Base-by-base conservation (phyloP, 2,329 filamentous ascomycete genomes). In the Fusarium nelsonii region DNA sequence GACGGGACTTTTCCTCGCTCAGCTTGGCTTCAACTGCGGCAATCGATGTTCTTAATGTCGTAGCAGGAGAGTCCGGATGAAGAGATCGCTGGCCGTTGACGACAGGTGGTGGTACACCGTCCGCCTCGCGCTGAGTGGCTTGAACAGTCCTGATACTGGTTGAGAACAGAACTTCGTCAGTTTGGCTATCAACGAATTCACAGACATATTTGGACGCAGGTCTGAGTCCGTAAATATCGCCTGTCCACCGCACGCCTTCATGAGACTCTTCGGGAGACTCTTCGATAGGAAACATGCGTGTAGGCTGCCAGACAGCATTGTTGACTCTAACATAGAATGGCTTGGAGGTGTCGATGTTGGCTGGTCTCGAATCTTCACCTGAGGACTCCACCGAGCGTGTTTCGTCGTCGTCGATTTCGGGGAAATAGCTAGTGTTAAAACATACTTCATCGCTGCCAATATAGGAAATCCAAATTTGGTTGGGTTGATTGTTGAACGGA, bases 291-390 rank as follows among this genome's bases (percentile, higher is more conserved):
- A 86, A 85, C 74, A 94, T 93, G 70, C 90, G 86, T 12, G 91
- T 92, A 2, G 91, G 91, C 75, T 92, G 91, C 92, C 92, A 95
- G 64, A 89, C 86, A 11, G 91, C 91, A 51, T 92, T 90, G 78
- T 95, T 94, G 70, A 95, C 87, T 68, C 89, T 86, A 57, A 94
- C 91, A 76, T 89, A 93, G 75, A 94, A 94, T 7, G 92, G 92
- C 77, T 93, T 94, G 34, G 87, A 85, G 64, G 83, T 85, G 77
- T 93, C 90, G 55, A 91, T 86, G 4, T 85, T 87, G 15, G 85
- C 78, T 0, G 81, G 78, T 71, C 69, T 77, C 69, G 77, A 71
- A 73, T 71, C 68, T 69, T 79, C 73, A 68, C 73, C 74, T 52
- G 78, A 75, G 65, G 65, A 61, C 28, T 68, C 68, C 30, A 71